Evolutionary conservation across 805 yeast genomes (phyloP).

Genomic region (Limtongia smithiae): DNA sequence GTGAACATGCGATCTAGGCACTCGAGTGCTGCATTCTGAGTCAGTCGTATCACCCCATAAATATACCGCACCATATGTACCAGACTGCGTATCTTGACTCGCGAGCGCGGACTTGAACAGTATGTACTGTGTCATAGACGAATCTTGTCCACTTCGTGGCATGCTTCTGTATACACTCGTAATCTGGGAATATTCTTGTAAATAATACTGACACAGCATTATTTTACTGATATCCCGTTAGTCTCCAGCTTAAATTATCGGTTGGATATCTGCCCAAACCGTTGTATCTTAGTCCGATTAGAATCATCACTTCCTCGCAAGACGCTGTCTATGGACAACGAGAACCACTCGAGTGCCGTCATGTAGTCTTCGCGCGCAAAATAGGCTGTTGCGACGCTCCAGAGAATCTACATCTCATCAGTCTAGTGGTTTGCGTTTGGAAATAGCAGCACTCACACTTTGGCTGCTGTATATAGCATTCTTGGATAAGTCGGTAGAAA

Average conservation of each 20-base stretch:
- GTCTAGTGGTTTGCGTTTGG: neutral
- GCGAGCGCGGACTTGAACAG: conserved; percentile 13
- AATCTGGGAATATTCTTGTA: conserved; percentile 7
- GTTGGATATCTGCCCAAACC: neutral
- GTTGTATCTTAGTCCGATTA: conserved; percentile 6
- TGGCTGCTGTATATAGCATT: conserved; percentile 13
- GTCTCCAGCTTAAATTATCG: too few species aligned
- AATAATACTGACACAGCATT: conserved; percentile 14
- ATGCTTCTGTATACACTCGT: conserved; percentile 1
- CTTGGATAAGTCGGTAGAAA: conserved; percentile 4
- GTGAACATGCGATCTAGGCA: conserved; percentile 6
- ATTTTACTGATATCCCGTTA: conserved; percentile 1
- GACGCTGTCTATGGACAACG: conserved; percentile 4
- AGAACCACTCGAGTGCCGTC: conserved; percentile 8
- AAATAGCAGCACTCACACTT: conserved; percentile 5
- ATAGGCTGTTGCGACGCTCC: conserved; percentile 12
- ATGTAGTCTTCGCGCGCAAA: conserved; percentile 8
- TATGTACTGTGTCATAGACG: conserved; percentile 18
- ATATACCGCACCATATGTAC: neutral
- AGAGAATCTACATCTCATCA: conserved; percentile 11
- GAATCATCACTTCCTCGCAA: conserved; percentile 13
- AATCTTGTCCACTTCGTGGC: conserved; percentile 7
- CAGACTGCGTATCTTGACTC: conserved; percentile 6
- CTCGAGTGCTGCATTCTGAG: conserved; percentile 2
- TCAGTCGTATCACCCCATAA: neutral